These are phyloP conservation scores for Myrica gale DNA, from an alignment of 306 rosid genomes.

Conservation along the genomic window DNA sequence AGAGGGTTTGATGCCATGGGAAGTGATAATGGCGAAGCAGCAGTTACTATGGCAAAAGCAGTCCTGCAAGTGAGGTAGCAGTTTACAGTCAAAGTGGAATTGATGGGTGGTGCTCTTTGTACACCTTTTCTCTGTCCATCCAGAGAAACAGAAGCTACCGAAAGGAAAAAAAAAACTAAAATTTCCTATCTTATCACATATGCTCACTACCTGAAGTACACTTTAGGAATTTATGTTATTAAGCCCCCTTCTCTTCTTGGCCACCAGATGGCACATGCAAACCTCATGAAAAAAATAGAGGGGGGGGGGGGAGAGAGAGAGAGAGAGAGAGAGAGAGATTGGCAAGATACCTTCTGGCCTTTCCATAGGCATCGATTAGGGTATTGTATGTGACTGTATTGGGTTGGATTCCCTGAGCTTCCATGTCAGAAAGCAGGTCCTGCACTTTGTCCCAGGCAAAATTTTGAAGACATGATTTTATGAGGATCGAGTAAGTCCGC, in stretches of 20 bases:
- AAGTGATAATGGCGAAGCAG: conserved; percentile 2
- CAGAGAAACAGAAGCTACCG: conserved; percentile 7
- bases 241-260: conserved; percentile 21
- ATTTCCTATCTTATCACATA: conserved; percentile 2
- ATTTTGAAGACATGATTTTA: conserved; percentile 80
- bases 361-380: conserved; percentile 86
- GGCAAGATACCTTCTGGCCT: conserved; percentile 68
- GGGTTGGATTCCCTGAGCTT: conserved; percentile 61
- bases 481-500: conserved; percentile 82
- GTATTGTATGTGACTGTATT: conserved; percentile 80
- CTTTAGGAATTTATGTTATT: conserved; percentile 14
- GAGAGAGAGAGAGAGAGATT: background rate
- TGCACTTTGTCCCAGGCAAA: conserved; percentile 74
- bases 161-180: background rate
- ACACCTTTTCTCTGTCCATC: conserved; percentile 13
- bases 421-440: conserved; percentile 75
- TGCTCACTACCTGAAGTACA: conserved; percentile 7
- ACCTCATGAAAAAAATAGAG: conserved; percentile 12
- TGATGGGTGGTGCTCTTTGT: background rate
- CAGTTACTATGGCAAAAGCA: conserved; percentile 1
- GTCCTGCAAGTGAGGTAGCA: conserved; percentile 6
- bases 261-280: conserved; percentile 36
- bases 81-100: conserved; percentile 8
- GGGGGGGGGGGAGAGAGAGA: too few species aligned
- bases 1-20: background rate